Conservation (phyloP, 2,329 filamentous ascomycete genomes). For the Aspergillus pseudoviridinutans region DNA sequence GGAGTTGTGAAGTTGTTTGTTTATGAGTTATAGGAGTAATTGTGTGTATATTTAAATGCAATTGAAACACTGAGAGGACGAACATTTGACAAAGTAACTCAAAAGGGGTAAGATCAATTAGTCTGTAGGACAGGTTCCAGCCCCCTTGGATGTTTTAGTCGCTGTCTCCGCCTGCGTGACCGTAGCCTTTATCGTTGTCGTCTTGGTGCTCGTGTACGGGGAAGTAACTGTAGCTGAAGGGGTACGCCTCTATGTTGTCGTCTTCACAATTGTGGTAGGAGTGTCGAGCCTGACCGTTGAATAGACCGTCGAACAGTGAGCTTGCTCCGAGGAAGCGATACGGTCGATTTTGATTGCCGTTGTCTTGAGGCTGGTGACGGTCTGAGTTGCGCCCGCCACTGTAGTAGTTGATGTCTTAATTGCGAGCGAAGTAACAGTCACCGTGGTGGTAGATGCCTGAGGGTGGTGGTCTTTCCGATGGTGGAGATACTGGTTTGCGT, state of each 20-base stretch:
- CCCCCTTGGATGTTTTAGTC: constrained; percentile 12
- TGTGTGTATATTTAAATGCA: background rate
- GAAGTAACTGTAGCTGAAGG: constrained; percentile 17
- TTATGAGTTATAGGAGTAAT: background rate
- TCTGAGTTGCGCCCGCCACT: constrained; percentile 9
- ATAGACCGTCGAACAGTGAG: too few species aligned
- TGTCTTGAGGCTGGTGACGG: constrained; percentile 10
- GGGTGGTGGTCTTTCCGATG: constrained; percentile 19
- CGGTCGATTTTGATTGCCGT: constrained; percentile 13
- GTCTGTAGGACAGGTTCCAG: background rate
- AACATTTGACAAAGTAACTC: too few species aligned
- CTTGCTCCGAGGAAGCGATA: constrained; percentile 1
- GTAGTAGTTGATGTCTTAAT: constrained; percentile 11
- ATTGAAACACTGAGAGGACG: too few species aligned
- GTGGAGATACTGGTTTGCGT: constrained; percentile 9
- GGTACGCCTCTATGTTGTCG: constrained; percentile 14
- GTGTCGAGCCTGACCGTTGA: constrained; percentile 18
- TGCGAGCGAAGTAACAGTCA: constrained; percentile 9
- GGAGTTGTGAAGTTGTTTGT: too few species aligned
- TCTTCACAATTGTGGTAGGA: constrained; percentile 19
- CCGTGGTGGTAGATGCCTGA: constrained; percentile 18
- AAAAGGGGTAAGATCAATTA: too few species aligned
- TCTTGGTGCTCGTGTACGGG: constrained; percentile 16
- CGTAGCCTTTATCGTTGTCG: constrained; percentile 14
- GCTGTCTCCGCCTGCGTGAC: constrained; percentile 8